Evolutionary conservation across 768 basidiomycete genomes (phyloP).

Genomic region (Leccinum broughii): DNA sequence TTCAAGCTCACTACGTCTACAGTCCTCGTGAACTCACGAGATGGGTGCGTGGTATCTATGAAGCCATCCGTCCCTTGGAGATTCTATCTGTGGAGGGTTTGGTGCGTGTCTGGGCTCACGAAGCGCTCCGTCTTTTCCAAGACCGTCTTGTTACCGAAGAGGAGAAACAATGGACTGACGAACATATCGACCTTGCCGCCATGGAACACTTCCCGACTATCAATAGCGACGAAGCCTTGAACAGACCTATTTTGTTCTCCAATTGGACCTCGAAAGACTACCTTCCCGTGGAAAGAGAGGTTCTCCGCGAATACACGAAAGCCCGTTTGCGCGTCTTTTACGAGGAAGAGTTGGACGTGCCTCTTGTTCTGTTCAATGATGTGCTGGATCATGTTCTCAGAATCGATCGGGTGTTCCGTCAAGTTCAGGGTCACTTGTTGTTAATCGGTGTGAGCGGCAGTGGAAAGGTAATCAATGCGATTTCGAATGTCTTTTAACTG

Average conservation of each 20-base stretch:
- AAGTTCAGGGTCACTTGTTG: slow-evolving; percentile 94
- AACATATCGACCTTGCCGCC: slow-evolving; percentile 81
- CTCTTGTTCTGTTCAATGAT: slow-evolving; percentile 97
- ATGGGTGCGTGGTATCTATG: slow-evolving; percentile 97
- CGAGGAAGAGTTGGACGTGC: slow-evolving; percentile 97
- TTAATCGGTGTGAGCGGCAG: slow-evolving; percentile 98
- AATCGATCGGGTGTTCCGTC: slow-evolving; percentile 98
- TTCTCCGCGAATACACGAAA: slow-evolving; percentile 93
- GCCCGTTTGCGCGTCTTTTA: slow-evolving; percentile 97
- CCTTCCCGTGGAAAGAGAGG: slow-evolving; percentile 91
- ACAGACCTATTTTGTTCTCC: slow-evolving; percentile 92
- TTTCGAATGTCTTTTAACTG: slow-evolving; percentile 1
- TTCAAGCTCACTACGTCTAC: slow-evolving; percentile 14
- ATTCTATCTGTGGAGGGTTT: slow-evolving; percentile 92
- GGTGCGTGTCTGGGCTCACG: slow-evolving; percentile 97
- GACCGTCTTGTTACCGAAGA: slow-evolving; percentile 93
- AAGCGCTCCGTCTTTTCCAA: slow-evolving; percentile 95
- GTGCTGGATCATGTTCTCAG: slow-evolving; percentile 97
- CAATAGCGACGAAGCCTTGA: slow-evolving; percentile 81
- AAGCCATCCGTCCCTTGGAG: slow-evolving; percentile 93
- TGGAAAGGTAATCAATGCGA: slow-evolving; percentile 73
- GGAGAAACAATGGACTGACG: slow-evolving; percentile 94
- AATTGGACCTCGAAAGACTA: slow-evolving; percentile 99
- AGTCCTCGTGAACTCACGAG: slow-evolving; percentile 97
- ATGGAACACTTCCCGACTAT: slow-evolving; percentile 93